These are phyloP conservation scores for Dioscorea alata DNA, from an alignment of 106 monocot genomes.

Conservation along the genomic window DNA sequence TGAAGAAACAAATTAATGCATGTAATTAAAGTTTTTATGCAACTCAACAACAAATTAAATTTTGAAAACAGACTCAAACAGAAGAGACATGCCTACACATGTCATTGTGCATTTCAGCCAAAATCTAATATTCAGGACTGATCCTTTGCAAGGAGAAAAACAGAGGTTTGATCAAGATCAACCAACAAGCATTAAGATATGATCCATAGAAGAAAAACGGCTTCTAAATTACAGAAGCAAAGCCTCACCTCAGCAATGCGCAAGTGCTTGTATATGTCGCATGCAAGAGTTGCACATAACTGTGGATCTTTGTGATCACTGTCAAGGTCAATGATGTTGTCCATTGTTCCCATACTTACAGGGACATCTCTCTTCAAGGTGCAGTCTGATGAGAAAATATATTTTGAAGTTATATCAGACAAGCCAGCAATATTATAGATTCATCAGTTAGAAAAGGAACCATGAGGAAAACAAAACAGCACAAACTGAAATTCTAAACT, in stretches of 20 bases:
- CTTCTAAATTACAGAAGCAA: not conserved
- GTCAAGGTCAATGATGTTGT: conserved; percentile 47
- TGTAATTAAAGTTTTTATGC: too few relatives aligned
- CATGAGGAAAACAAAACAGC: not conserved
- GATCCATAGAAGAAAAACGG: not conserved
- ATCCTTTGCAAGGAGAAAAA: too few relatives aligned
- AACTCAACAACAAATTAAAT: too few relatives aligned
- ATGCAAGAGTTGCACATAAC: conserved; percentile 63
- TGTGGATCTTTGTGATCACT: conserved; percentile 54
- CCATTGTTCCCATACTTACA: conserved; percentile 27
- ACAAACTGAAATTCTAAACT: not conserved
- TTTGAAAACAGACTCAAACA: not conserved
- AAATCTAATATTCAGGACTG: too few relatives aligned
- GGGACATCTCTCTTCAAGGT: conserved; percentile 31
- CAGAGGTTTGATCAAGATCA: too few relatives aligned
- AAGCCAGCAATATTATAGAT: too few relatives aligned
- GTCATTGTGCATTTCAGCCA: too few relatives aligned
- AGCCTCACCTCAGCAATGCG: conserved; percentile 53
- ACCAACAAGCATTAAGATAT: too few relatives aligned
- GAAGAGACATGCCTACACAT: not conserved
- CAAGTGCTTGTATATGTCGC: conserved; percentile 71
- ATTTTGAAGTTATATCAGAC: not conserved
- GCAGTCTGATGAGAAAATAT: conserved; percentile 25
- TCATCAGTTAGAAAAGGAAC: not conserved
- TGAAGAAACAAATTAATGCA: too few relatives aligned